phyloP scores from a whole-genome alignment of 192 early-diverging fungal genomes.

The Entomortierella lignicola region DNA sequence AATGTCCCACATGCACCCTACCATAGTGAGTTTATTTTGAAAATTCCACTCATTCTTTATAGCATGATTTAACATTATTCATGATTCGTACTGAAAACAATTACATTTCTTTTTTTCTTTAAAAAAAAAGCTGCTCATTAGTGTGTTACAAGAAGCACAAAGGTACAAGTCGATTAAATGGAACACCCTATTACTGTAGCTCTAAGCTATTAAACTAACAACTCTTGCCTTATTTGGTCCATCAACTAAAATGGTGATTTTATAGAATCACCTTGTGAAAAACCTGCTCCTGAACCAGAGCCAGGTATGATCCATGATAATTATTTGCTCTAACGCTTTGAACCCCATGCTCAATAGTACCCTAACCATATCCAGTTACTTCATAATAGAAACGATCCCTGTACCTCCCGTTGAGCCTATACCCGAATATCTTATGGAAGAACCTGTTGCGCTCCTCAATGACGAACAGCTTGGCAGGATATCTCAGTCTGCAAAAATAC shows the following conservation, averaged over 20 bases:
- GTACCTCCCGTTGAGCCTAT: constrained; percentile 34
- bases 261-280: constrained; percentile 46
- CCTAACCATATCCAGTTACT: background rate
- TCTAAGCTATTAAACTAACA: background rate
- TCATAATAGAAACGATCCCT: constrained; percentile 30
- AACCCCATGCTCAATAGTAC: background rate
- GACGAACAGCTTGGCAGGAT: constrained; percentile 29
- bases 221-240: background rate
- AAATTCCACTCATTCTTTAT: background rate
- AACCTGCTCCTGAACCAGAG: constrained; percentile 39
- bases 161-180: constrained; percentile 15
- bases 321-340: background rate
- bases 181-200: background rate
- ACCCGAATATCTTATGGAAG: constrained; percentile 43
- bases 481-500: constrained; percentile 18
- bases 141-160: constrained; percentile 50
- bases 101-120: background rate
- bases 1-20: constrained; percentile 44
- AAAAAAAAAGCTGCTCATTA: constrained; percentile 48
- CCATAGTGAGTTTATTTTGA: constrained; percentile 31
- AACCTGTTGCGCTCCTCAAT: constrained; percentile 35
- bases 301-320: constrained; percentile 24
- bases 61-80: no score
- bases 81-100: no score
- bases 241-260: background rate